Evolutionary conservation across 306 rosid genomes (phyloP), one percentile per base, ranked within the genome.

Genomic region (Castanopsis chinensis): DNA sequence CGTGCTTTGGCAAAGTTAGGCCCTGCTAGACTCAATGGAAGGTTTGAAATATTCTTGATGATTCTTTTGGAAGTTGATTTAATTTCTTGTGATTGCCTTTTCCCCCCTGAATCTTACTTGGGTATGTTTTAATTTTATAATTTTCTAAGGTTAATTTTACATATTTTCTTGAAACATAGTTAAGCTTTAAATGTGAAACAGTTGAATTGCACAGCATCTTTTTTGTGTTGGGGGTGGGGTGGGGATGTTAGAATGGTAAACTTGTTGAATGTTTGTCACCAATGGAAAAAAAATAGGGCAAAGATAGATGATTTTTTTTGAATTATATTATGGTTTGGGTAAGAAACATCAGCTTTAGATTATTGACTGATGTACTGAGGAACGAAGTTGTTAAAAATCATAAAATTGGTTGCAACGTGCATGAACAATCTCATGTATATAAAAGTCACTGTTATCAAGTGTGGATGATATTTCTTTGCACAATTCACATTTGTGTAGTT

Each of bases 1-100:
- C 97, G 98, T 69, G 98, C 98, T 41, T 79, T 93, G 81, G 92
- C 95, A 52, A 93, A 90, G 89, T 84, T 92, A 72, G 97, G 98
- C 69, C 98, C 98, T 78, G 83, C 97, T 45, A 92, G 87, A 86
- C 81, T 89, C 73, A 51, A 43, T 65, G 98, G 97, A 89, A 93
- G 98, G 97, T 93, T 30, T 55, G 37, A 83, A 67, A 81, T 79
- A 25, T 43, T 43, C 69, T 75, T 72, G 54, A n/a, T 63, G 25
- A 43, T 32, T 12, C 37, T 76, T 73, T 78, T 35, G 77, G 72
- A 77, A 64, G 75, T 81, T 28, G 41, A 52, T 64, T 83, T 71
- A 2, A 5, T 30, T 55, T 73, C 28, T 27, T 80, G 14, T 80
- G 53, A 71, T 32, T 82, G 43, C 51, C 52, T 51, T 18, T 6